Evolutionary conservation across 192 early-diverging fungal species (phyloP), one percentile per base, ranked within the genome.

Genomic region (Coemansia sp.): DNA sequence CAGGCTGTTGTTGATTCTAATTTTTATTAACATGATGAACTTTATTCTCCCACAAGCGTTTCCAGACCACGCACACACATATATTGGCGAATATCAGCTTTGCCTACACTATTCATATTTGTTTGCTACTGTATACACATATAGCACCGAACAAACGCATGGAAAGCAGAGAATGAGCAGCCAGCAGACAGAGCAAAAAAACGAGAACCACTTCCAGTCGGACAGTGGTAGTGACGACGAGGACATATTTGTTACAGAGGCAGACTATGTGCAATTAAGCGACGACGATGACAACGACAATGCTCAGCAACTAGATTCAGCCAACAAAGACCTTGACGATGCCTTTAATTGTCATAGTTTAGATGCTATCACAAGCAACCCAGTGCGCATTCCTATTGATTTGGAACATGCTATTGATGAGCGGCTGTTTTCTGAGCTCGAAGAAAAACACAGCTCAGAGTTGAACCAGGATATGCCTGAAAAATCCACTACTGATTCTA

Each of bases 391-490:
- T 25, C 11, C 62, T 6, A 17, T 22, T 7, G 64, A 58, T 14
- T 22, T 65, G 56, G 64, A 49, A 21, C 55, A 22, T 1, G 55
- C 64, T 16, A 58, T 65, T 9, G 64, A 65, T 22, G 17, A 58
- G 27, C 55, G 55, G n/a, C 47, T 65, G 17, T 57, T 49, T 48
- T 50, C 45, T 1, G 64, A 58, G 27, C 45, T 58, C 12, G 64
- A 63, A 26, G 62, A 52, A 26, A 41, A 29, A 31, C 62, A 63
- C 17, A 14, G 19, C 19, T 1, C 16, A 17, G 16, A n/a, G 5
- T 21, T 49, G 19, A 21, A 49, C 7, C 48, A 49, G 19, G 48
- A 49, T 19, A 4, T 19, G 19, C 4, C 7, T 27, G 17, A 6
- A 0, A n/a, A 50, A 27, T 4, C 26, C 16, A 21, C 17, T 41